These are phyloP conservation scores for Mycosarcoma maydis DNA, from an alignment of 1,284 basidiomycete genomes.

Conservation along the genomic window DNA sequence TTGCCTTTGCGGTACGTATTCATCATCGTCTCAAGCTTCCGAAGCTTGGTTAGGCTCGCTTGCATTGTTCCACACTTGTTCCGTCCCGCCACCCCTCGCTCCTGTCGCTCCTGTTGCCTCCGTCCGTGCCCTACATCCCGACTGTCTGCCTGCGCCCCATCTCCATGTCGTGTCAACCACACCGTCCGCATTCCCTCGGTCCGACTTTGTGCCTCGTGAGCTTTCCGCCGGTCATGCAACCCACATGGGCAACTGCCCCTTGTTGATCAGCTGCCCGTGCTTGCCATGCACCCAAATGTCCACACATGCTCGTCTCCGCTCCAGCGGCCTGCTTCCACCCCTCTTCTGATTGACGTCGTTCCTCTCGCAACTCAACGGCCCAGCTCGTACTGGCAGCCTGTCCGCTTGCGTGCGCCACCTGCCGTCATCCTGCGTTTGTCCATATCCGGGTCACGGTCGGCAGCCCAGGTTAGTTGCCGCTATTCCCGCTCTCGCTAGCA, in stretches of 20 bases:
- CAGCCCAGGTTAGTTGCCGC: too few relatives aligned
- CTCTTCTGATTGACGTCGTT: too few relatives aligned
- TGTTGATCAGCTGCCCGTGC: not conserved
- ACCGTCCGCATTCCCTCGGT: too few relatives aligned
- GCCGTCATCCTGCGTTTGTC: too few relatives aligned
- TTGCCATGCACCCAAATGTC: too few relatives aligned
- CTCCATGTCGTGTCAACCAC: not conserved
- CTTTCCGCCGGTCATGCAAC: conserved; percentile 4
- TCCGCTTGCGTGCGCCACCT: too few relatives aligned
- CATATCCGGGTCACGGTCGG: too few relatives aligned
- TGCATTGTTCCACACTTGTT: not conserved
- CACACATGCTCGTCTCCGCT: too few relatives aligned
- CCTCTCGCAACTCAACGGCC: too few relatives aligned
- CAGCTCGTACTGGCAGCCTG: too few relatives aligned
- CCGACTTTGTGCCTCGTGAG: not conserved
- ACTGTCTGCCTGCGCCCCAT: not conserved
- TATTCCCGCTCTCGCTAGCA: too few relatives aligned
- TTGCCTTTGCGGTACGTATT: conserved; percentile 3
- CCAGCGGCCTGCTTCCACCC: too few relatives aligned
- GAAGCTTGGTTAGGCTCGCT: not conserved
- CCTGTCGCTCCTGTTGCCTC: not conserved
- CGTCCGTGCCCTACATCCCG: not conserved
- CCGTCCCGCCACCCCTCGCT: not conserved
- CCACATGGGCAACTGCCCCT: conserved; percentile 1
- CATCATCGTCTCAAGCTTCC: not conserved